These are phyloP conservation scores for Trypanosoma brucei DNA, from an alignment of 208 protist species.

Conservation along the genomic window DNA sequence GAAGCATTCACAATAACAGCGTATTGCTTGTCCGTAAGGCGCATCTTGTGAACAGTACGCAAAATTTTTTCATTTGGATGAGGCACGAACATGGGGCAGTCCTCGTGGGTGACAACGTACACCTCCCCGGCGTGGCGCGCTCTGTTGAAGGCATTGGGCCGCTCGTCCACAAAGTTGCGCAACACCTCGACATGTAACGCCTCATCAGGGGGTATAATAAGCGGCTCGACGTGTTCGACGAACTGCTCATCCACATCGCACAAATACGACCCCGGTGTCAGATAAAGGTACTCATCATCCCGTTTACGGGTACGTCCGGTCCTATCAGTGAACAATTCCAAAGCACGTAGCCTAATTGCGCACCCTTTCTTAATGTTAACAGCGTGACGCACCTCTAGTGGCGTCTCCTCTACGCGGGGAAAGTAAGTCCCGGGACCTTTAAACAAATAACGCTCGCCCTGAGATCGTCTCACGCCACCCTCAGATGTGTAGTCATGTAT, in stretches of 20 bases:
- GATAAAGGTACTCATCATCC: slow-evolving; percentile 69
- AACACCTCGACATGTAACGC: slow-evolving; percentile 86
- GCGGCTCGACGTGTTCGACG: slow-evolving; percentile 39
- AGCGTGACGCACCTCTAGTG: slow-evolving; percentile 35
- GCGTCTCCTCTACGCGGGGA: slow-evolving; percentile 57
- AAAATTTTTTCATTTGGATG: slow-evolving; percentile 92
- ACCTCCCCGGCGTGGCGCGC: slow-evolving; percentile 58
- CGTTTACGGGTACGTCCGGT: slow-evolving; percentile 33
- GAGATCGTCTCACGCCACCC: slow-evolving; percentile 16
- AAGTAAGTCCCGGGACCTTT: slow-evolving; percentile 70
- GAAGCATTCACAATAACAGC: slow-evolving; percentile 22
- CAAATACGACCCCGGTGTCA: slow-evolving; percentile 55
- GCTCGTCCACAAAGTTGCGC: slow-evolving; percentile 83
- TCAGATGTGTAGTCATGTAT: slow-evolving; percentile 54
- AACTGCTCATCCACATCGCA: slow-evolving; percentile 79
- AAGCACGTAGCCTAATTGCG: slow-evolving; percentile 41
- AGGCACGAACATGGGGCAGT: slow-evolving; percentile 79
- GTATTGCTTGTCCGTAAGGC: slow-evolving; percentile 29
- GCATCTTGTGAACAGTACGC: slow-evolving; percentile 49
- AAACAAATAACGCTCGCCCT: slow-evolving; percentile 50
- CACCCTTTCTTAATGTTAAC: slow-evolving; percentile 20
- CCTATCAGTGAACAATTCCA: slow-evolving; percentile 32
- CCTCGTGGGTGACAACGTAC: slow-evolving; percentile 82
- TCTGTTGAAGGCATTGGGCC: slow-evolving; percentile 48
- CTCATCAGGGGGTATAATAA: slow-evolving; percentile 58